Evolutionary conservation across 306 rosid species (phyloP), one percentile per base, ranked within the genome.

Genomic region (Lupinus albus): DNA sequence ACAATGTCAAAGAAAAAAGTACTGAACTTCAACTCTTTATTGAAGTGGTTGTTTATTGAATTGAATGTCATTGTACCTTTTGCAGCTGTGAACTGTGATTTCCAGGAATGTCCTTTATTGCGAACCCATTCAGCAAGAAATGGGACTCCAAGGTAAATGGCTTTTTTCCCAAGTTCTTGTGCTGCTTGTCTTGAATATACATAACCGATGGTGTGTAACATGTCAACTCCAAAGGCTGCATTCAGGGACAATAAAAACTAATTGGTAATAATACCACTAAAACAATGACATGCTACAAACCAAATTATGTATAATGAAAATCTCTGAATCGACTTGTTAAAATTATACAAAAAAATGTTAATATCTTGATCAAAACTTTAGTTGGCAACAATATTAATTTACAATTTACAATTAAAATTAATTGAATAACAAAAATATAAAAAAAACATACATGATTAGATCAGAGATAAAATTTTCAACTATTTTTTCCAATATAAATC

Each of bases 41-140:
- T 49, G 61, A 35, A 71, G 45, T 15, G n/a, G 5, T n/a, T 13
- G 32, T 49, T 12, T 35, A 63, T 35, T 50, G 14, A 57, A 32
- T 1, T 21, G 36, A 28, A 36, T 1, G 14, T 52, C 67, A 17
- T 50, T 61, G 38, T 75, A 79, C 98, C 97, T 86, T 88, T 90
- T 33, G 97, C 96, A 38, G 99, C 99, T n/a, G 97, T 88, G 35
- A 90, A 70, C 76, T 90, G 97, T 49, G 99, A 86, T 78, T 90
- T 89, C 97, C 88, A 90, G 70, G 80, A 89, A 78, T 90, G 97
- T 38, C 99, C 97, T 79, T 90, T 93, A 49, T 83, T 85, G 13
- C 97, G 88, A 65, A 90, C 91, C 97, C 97, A 90, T 77, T 93
- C 97, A 14, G 97, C 87, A 73, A 93, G 57, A 80, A 93, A 93